Conservation (phyloP, 495 filamentous ascomycete genomes). For the Annulohypoxylon bovei region DNA sequence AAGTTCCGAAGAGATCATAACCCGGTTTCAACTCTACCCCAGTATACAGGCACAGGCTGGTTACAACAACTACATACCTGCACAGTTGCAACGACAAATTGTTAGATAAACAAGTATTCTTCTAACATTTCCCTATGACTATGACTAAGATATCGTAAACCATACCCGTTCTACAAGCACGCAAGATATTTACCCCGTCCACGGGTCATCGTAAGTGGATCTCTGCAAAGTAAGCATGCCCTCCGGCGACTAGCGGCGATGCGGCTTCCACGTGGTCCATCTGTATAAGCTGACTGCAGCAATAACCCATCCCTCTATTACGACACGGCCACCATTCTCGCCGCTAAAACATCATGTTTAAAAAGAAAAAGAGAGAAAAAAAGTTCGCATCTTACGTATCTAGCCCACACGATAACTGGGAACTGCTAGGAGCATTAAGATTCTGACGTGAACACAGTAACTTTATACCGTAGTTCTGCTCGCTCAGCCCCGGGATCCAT, state of each 20-base stretch:
- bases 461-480: background rate
- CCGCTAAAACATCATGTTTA: too few species aligned
- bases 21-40: background rate
- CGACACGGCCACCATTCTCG: background rate
- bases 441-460: slow-evolving; percentile 4
- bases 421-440: background rate
- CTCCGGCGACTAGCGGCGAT: slow-evolving; percentile 15
- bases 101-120: background rate
- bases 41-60: background rate
- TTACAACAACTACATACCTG: background rate
- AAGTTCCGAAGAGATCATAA: slow-evolving; percentile 2
- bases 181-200: background rate
- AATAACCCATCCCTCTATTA: background rate
- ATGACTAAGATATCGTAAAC: background rate
- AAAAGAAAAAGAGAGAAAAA: background rate
- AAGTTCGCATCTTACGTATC: slow-evolving; percentile 2
- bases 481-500: background rate
- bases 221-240: slow-evolving; percentile 9
- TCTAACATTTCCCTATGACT: background rate
- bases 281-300: slow-evolving; percentile 37
- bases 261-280: slow-evolving; percentile 36
- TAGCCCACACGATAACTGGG: background rate
- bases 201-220: slow-evolving; percentile 9
- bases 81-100: background rate
- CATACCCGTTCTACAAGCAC: background rate